Evolutionary conservation across 1,284 basidiomycete species (phyloP).

Genomic region (Flammula alnicola): DNA sequence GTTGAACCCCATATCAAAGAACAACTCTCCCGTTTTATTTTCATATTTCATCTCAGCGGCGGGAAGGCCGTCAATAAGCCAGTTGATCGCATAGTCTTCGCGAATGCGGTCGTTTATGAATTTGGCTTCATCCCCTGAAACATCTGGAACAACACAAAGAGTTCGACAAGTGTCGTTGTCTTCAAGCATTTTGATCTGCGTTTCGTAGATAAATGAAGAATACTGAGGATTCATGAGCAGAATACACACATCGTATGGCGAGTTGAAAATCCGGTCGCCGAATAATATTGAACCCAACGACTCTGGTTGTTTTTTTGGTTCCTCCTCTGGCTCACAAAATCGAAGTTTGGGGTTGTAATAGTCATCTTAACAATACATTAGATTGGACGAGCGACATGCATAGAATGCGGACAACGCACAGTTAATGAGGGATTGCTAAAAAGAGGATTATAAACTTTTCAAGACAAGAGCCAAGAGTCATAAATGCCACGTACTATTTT

Average conservation of each 20-base stretch:
- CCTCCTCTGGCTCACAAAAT: constrained; percentile 85
- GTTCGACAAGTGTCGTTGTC: constrained; percentile 77
- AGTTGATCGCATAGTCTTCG: constrained; percentile 94
- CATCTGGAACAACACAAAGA: constrained; percentile 66
- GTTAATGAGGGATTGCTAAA: constrained; percentile 81
- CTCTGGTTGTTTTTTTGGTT: constrained; percentile 83
- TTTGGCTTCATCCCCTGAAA: constrained; percentile 76
- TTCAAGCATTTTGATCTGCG: constrained; percentile 76
- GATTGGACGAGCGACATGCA: background rate
- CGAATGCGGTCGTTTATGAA: constrained; percentile 93
- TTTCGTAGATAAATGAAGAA: constrained; percentile 13
- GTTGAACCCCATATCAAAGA: constrained; percentile 90
- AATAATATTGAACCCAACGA: constrained; percentile 93
- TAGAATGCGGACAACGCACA: constrained; percentile 49
- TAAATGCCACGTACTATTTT: constrained; percentile 63
- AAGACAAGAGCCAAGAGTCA: background rate
- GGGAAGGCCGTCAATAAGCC: constrained; percentile 94
- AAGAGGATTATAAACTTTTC: background rate
- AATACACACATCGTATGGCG: constrained; percentile 80
- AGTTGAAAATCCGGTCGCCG: constrained; percentile 94
- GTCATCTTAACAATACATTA: constrained; percentile 57
- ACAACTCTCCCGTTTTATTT: constrained; percentile 75
- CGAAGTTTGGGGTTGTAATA: constrained; percentile 88
- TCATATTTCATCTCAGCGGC: constrained; percentile 92
- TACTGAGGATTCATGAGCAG: constrained; percentile 10